Evolutionary conservation across 2,329 filamentous ascomycete species (phyloP).

Genomic region (Thermothelomyces thermophilus): DNA sequence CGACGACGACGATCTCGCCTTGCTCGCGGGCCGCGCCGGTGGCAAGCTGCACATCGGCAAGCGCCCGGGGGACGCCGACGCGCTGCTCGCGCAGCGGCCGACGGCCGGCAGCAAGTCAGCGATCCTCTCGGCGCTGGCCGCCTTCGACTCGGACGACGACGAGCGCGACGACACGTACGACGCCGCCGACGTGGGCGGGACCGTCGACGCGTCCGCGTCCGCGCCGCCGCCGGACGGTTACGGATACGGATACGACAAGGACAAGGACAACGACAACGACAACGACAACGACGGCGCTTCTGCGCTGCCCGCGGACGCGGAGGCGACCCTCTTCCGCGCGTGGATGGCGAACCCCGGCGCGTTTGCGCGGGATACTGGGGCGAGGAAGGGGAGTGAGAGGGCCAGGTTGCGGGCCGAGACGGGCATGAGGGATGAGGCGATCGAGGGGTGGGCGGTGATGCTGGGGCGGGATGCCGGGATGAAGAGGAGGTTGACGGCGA

Average conservation of each 20-base stretch:
- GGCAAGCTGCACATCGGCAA: constrained; percentile 76
- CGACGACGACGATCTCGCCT: constrained; percentile 74
- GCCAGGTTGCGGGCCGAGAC: constrained; percentile 64
- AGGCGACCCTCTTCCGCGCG: constrained; percentile 66
- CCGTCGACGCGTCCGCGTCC: constrained; percentile 48
- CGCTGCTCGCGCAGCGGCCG: constrained; percentile 59
- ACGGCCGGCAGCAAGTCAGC: constrained; percentile 67
- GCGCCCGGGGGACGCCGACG: constrained; percentile 60
- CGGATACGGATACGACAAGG: too few species aligned
- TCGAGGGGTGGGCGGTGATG: constrained; percentile 94
- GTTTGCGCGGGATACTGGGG: constrained; percentile 67
- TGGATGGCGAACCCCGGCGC: constrained; percentile 58
- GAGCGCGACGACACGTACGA: constrained; percentile 98
- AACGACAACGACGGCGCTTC: not conserved
- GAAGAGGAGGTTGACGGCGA: constrained; percentile 62
- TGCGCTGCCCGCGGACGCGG: constrained; percentile 32
- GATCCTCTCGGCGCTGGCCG: constrained; percentile 78
- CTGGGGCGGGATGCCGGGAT: constrained; percentile 64
- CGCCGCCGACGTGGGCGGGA: constrained; percentile 81
- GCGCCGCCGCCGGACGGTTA: too few species aligned
- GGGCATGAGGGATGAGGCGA: constrained; percentile 84
- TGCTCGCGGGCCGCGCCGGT: constrained; percentile 60
- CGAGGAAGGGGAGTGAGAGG: constrained; percentile 58
- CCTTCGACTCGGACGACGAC: constrained; percentile 91
- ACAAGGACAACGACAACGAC: not conserved